A percentile compares a stretch with the other conserved stretches of the same genome.
Conservation (phyloP, 371 early-diverging fungal species). For the Lichtheimia ramosa region DNA sequence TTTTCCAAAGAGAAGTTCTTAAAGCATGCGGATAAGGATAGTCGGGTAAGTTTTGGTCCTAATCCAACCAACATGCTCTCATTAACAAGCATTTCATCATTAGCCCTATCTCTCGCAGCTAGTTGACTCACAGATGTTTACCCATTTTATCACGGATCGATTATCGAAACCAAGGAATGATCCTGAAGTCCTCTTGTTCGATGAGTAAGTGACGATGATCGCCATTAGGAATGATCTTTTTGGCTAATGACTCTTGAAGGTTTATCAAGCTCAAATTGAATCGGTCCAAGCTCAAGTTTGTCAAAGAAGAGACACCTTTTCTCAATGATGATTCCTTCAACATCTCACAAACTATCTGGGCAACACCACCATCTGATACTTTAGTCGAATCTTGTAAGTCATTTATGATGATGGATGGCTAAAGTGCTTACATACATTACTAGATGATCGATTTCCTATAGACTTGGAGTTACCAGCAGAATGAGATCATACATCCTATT, state of each 20-base stretch:
- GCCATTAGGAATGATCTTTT: background rate
- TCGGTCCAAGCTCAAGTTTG: slow-evolving; percentile 70
- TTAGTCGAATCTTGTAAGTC: slow-evolving; percentile 11
- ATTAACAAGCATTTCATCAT: too few species aligned
- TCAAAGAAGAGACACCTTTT: slow-evolving; percentile 81
- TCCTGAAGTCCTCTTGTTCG: slow-evolving; percentile 75
- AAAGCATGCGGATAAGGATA: slow-evolving; percentile 66
- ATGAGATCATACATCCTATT: too few species aligned
- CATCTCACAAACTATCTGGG: slow-evolving; percentile 50
- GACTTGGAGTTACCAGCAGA: slow-evolving; percentile 14
- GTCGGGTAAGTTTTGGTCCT: slow-evolving; percentile 46
- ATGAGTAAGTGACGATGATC: background rate
- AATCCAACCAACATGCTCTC: background rate
- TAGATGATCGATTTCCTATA: slow-evolving; percentile 38
- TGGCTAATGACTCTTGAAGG: slow-evolving; percentile 21
- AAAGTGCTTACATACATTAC: background rate
- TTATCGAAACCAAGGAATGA: slow-evolving; percentile 64
- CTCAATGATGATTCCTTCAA: slow-evolving; percentile 55
- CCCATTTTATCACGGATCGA: slow-evolving; percentile 79
- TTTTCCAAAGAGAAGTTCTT: slow-evolving; percentile 68
- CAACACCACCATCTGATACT: slow-evolving; percentile 30
- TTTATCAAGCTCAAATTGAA: slow-evolving; percentile 81
- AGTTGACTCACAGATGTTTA: slow-evolving; percentile 77
- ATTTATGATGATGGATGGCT: background rate
- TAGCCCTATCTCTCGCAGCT: slow-evolving; percentile 63